Percentiles rank a stretch among this genome's conserved stretches.
phyloP scores from a whole-genome alignment of 441 rosid species.

The Erodium chrysanthum region DNA sequence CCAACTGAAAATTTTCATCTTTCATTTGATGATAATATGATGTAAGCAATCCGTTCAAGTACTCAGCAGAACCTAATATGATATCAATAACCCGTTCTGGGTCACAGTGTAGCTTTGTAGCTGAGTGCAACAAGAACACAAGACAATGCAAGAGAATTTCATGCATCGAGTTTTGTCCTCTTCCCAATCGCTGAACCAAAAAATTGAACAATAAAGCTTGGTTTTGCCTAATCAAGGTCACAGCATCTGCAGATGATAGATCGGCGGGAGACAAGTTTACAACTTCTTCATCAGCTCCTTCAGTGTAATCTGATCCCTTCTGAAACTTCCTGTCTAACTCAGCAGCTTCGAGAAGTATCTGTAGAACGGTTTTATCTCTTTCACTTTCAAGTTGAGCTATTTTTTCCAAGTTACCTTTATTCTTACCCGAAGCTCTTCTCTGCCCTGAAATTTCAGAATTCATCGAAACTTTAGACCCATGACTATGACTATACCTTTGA shows the following conservation, averaged over 20 bases:
- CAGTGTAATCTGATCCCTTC: conserved; percentile 30
- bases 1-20: conserved; percentile 40
- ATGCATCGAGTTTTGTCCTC: conserved; percentile 55
- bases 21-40: conserved; percentile 39
- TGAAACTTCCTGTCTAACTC: conserved; percentile 51
- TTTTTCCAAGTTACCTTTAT: conserved; percentile 31
- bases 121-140: conserved; percentile 57
- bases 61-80: conserved; percentile 51
- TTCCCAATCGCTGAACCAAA: conserved; percentile 48
- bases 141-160: conserved; percentile 71
- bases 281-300: conserved; percentile 37
- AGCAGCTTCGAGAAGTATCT: conserved; percentile 65
- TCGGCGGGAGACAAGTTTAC: conserved; percentile 45
- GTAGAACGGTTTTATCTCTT: conserved; percentile 69
- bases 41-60: conserved; percentile 46
- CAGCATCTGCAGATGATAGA: conserved; percentile 49
- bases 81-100: conserved; percentile 55
- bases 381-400: conserved; percentile 51
- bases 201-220: conserved; percentile 57
- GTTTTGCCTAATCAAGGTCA: conserved; percentile 74
- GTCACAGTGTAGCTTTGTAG: conserved; percentile 52
- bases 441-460: conserved; percentile 25
- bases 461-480: conserved; percentile 23
- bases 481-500: conserved; percentile 19
- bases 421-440: conserved; percentile 27